Evolutionary conservation across 495 filamentous ascomycete species (phyloP).

Genomic region (Daldinia childiae): DNA sequence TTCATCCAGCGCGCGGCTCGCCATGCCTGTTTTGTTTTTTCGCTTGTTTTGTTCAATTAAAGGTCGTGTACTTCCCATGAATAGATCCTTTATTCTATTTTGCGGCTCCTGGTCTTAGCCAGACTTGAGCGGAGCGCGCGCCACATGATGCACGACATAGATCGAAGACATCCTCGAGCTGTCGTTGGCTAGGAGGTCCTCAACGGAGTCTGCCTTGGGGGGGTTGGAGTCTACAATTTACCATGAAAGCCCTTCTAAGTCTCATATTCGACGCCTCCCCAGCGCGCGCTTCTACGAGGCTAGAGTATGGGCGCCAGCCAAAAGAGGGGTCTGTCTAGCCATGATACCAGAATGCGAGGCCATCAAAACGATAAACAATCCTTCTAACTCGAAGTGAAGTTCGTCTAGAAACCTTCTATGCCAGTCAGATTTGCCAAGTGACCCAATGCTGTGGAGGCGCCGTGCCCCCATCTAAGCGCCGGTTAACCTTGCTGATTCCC

Average conservation of each 20-base stretch:
- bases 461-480: constrained; percentile 35
- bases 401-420: constrained; percentile 41
- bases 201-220: constrained; percentile 29
- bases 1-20: constrained; percentile 46
- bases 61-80: constrained; percentile 30
- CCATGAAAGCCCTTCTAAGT: constrained; percentile 12
- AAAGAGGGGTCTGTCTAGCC: constrained; percentile 14
- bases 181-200: constrained; percentile 30
- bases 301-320: constrained; percentile 18
- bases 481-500: constrained; percentile 14
- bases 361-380: constrained; percentile 9
- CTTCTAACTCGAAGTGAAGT: constrained; percentile 22
- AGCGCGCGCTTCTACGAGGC: constrained; percentile 39
- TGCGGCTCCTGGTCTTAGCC: constrained; percentile 30
- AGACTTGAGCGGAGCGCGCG: constrained; percentile 37
- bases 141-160: constrained; percentile 41
- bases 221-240: constrained; percentile 22
- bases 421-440: constrained; percentile 37
- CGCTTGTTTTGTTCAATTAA: constrained; percentile 28
- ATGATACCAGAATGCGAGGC: constrained; percentile 10
- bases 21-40: constrained; percentile 24
- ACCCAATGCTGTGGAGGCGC: constrained; percentile 38
- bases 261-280: constrained; percentile 21
- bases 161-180: constrained; percentile 29
- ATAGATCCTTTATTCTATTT: constrained; percentile 23